Conservation (phyloP, 2,329 filamentous ascomycete species). For the Incumbomyces delicatus region DNA sequence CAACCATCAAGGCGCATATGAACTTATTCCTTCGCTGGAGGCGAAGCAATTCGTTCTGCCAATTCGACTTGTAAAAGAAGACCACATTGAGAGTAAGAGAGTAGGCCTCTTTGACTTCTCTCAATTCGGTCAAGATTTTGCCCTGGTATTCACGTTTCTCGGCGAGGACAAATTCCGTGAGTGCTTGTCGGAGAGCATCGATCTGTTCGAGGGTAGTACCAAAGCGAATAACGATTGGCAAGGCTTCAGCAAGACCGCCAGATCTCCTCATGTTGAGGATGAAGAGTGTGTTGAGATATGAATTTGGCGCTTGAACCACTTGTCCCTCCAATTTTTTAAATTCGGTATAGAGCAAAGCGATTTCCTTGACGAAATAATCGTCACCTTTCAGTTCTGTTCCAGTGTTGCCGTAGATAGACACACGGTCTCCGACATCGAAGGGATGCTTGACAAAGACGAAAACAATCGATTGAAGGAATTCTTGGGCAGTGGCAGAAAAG, state of each 20-base stretch:
- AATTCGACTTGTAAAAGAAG: conserved; percentile 96
- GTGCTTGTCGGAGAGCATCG: conserved; percentile 65
- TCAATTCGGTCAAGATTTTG: conserved; percentile 78
- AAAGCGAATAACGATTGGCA: conserved; percentile 77
- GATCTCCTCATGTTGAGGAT: conserved; percentile 91
- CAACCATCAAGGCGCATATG: conserved; percentile 79
- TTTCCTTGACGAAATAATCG: conserved; percentile 94
- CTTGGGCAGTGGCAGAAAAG: conserved; percentile 83
- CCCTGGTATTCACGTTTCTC: conserved; percentile 85
- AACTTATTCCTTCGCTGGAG: conserved; percentile 89
- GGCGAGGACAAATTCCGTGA: conserved; percentile 70
- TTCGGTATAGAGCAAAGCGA: conserved; percentile 85
- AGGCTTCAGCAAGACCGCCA: conserved; percentile 74
- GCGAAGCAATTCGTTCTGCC: conserved; percentile 87
- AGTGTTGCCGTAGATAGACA: conserved; percentile 83
- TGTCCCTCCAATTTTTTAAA: conserved; percentile 99
- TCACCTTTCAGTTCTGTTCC: conserved; percentile 70
- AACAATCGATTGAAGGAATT: conserved; percentile 86
- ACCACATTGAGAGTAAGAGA: conserved; percentile 82
- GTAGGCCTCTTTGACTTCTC: conserved; percentile 69
- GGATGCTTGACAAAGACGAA: conserved; percentile 97
- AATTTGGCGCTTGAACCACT: conserved; percentile 92
- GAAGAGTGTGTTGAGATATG: conserved; percentile 78
- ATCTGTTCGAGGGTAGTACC: conserved; percentile 78
- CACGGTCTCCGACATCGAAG: conserved; percentile 89